Evolutionary conservation across 345 rosid genomes (phyloP).

Genomic region (Acer saccharum): DNA sequence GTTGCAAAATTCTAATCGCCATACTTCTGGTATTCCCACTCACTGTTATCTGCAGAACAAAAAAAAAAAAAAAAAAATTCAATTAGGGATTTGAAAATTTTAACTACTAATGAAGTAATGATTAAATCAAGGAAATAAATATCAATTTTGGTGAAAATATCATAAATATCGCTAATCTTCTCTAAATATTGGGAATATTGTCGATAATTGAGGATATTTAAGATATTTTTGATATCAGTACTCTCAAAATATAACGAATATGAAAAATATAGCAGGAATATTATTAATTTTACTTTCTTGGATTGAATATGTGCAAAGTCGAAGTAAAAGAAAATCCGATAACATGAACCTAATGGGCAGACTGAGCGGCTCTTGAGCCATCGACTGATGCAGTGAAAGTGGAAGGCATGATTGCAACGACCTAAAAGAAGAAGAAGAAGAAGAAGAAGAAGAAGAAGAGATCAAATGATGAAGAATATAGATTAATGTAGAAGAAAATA

Average conservation of each 20-base stretch:
- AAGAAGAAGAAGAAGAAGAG: not conserved
- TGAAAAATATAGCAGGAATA: no score
- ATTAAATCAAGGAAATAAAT: no score
- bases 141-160: no score
- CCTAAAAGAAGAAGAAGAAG: not conserved
- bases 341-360: slow-evolving; percentile 38
- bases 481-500: no score
- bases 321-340: not conserved
- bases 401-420: slow-evolving; percentile 19
- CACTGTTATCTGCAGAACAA: slow-evolving; percentile 4
- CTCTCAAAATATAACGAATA: no score
- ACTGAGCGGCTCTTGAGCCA: slow-evolving; percentile 68
- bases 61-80: not conserved
- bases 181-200: no score
- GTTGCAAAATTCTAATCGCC: not conserved
- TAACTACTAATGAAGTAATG: no score
- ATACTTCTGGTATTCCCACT: slow-evolving; percentile 19
- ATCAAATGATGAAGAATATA: no score
- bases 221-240: no score
- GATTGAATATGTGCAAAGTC: not conserved
- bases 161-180: no score
- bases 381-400: slow-evolving; percentile 66
- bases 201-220: no score
- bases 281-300: no score
- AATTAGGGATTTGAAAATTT: not conserved